Evolutionary conservation across 2,329 filamentous ascomycete genomes (phyloP), one percentile per base, ranked within the genome.

Genomic region (Alternaria arbusti): DNA sequence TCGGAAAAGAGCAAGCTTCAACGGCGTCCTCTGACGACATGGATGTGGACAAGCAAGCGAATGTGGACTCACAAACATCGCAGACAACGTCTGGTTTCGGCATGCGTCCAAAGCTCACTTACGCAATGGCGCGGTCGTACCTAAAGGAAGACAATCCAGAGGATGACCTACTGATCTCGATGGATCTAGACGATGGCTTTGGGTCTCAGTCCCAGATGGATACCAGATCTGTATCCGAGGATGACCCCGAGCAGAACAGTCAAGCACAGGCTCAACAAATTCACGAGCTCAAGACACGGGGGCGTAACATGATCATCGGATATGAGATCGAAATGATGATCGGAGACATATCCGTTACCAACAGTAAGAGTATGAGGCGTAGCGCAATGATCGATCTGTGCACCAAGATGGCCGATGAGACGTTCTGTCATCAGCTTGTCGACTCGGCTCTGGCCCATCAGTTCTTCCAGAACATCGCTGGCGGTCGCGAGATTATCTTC

Each of bases 361-460:
- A 76, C 11, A 69, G 63, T 4, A 80, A 79, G 36, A 82, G 84
- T 15, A 73, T 78, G 15, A 82, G 84, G 63, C 83, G 87, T 46
- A 86, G 81, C 70, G 84, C 85, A 3, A 80, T 89, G 63, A 77
- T 87, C 43, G 86, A 89, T 57, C 77, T 90, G n/a, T 84, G 84
- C 55, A 78, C 76, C 25, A 88, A 86, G 67, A 78, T 89, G 60
- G 69, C 80, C 4, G 84, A 90, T 54, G 89, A 89, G 70, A 83
- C 83, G 1, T 94, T 92, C 70, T 82, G 88, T 26, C 84, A 85
- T 17, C 89, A 91, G 65, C 94, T 97, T 71, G 85, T 91, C 20
- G 90, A 94, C 65, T 90, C 93, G 68, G 88, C 89, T 7, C 88
- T 91, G 59, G 91, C 93, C 65, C 86, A 89, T 57, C 87, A 86